Evolutionary conservation across 371 early-diverging fungal species (phyloP).

Genomic region (Rhizopus sp.): DNA sequence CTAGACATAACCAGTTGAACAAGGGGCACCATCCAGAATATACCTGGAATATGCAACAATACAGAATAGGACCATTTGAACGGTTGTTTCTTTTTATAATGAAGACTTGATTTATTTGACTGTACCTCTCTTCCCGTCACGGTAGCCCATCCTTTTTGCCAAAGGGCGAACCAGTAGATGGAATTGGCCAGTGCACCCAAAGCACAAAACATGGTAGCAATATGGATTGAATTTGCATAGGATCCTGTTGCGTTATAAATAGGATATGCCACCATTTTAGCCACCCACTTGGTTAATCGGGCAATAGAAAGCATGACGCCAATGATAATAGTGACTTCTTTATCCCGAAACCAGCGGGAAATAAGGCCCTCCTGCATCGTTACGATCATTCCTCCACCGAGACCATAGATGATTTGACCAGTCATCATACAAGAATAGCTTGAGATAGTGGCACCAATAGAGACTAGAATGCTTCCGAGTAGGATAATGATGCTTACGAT

Average conservation of each 20-base stretch:
- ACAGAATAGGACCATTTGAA: constrained; percentile 30
- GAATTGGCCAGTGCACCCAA: constrained; percentile 31
- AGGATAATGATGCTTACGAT: constrained; percentile 38
- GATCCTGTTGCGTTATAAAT: constrained; percentile 29
- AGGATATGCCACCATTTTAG: constrained; percentile 46
- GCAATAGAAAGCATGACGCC: constrained; percentile 38
- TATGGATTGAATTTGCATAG: constrained; percentile 28
- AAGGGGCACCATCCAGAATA: constrained; percentile 51
- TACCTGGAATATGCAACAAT: constrained; percentile 39
- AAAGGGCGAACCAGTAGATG: constrained; percentile 42
- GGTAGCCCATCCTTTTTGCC: constrained; percentile 34
- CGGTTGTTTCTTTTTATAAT: neutral
- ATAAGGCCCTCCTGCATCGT: constrained; percentile 52
- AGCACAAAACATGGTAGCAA: constrained; percentile 44
- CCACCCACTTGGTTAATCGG: constrained; percentile 41
- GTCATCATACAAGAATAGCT: constrained; percentile 48
- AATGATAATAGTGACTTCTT: constrained; percentile 38
- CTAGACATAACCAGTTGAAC: constrained; percentile 49
- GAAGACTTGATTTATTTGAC: constrained; percentile 14
- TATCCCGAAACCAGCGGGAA: constrained; percentile 49
- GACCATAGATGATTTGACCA: constrained; percentile 45
- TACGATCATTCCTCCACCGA: constrained; percentile 49
- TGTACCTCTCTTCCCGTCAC: constrained; percentile 33
- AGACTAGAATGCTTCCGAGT: constrained; percentile 38
- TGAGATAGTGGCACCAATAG: constrained; percentile 26